Base-by-base conservation (phyloP, 306 rosid species). In the Chamaecrista fasciculata region DNA sequence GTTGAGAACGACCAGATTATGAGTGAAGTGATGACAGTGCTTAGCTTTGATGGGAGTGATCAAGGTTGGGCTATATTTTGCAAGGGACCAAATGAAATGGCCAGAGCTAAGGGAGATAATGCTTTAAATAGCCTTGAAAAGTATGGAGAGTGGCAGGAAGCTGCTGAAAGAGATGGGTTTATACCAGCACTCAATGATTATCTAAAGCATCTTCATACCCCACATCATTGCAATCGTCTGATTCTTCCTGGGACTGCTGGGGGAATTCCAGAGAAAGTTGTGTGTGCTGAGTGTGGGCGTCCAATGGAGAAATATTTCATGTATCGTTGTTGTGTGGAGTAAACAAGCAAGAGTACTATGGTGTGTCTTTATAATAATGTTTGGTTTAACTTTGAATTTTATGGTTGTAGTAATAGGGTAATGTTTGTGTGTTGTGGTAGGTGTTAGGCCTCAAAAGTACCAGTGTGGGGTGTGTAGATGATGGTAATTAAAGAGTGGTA, bases 211-310 rank as follows among this genome's bases (percentile, higher is more conserved):
- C 34, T 63, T 73, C 66, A 64, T 2, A 1, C 56, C 9, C 78
- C 78, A 29, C 65, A 64, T 53, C 78, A 64, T 26, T 73, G 78
- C 33, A 73, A 53, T 40, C 71, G 78, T 19, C 70, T 73, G 3
- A 66, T 73, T 11, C 71, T 73, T 36, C 78, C 78, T 0, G 78
- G 78, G 0, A 73, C 18, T 20, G 7, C 78, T 2, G 78, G 78
- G 9, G 70, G 78, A 2, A 73, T 64, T 14, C 78, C 78, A 9
- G 78, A 73, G 43, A 51, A 28, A 43, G 78, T 73, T 19, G 66
- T 73, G 29, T 73, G 78, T 1, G 63, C 78, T 12, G 78, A 73
- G 18, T 73, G 78, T 42, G 71, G 78, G 23, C 78, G 78, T 25
- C 29, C 4, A 0, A 73, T 73, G 78, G 78, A 73, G 34, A 73